Percentiles rank a stretch among this genome's conserved stretches.
Evolutionary conservation across 257 asterid genomes (phyloP).

Genomic region (Lycium ferocissimum): DNA sequence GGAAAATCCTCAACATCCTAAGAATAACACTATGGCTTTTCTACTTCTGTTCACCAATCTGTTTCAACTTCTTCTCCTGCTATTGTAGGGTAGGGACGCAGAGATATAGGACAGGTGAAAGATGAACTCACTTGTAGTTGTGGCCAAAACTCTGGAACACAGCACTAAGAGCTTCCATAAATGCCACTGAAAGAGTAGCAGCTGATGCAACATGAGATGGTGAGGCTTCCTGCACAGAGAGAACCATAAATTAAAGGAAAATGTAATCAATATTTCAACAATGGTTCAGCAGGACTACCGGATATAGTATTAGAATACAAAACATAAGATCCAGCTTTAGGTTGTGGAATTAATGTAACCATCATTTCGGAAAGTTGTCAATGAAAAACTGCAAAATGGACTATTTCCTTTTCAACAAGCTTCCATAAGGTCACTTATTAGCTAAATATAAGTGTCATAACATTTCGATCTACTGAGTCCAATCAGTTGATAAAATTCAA

Average conservation of each 20-base stretch:
- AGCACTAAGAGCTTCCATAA: constrained; percentile 88
- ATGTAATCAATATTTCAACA: background rate
- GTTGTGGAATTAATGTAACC: background rate
- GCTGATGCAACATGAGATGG: constrained; percentile 97
- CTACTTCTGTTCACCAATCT: constrained; percentile 6
- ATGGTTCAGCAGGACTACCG: background rate
- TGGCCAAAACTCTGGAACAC: constrained; percentile 75
- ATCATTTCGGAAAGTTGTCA: background rate
- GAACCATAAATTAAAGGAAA: constrained; percentile 21
- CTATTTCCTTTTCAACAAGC: constrained; percentile 7
- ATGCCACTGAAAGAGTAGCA: constrained; percentile 93
- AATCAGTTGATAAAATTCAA: background rate
- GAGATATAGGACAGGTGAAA: constrained; percentile 18
- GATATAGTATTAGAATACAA: background rate
- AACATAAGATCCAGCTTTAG: background rate
- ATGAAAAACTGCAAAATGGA: background rate
- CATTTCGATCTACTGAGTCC: background rate
- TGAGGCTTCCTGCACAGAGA: constrained; percentile 67
- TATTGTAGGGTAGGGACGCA: background rate
- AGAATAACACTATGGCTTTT: background rate
- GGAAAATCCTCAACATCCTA: background rate
- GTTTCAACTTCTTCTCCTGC: constrained; percentile 8
- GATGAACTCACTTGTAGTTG: constrained; percentile 64
- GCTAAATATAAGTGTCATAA: background rate
- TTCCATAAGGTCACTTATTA: background rate